phyloP scores from a whole-genome alignment of 371 early-diverging fungal genomes.

The Mucor velutinosus region DNA sequence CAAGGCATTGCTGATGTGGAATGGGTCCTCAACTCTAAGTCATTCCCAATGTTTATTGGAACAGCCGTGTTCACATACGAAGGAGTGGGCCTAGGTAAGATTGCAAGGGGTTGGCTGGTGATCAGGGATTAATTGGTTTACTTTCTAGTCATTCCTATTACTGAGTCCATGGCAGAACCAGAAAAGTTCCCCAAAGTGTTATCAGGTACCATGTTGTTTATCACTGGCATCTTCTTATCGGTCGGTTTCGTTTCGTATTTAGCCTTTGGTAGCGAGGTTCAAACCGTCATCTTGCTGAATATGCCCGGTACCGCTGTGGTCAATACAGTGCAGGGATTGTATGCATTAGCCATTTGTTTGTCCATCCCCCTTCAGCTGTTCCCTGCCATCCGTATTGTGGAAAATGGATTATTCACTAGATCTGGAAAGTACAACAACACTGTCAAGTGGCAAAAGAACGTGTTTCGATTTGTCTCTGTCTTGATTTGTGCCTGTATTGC shows the following conservation, averaged over 20 bases:
- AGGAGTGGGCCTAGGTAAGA: conserved; percentile 80
- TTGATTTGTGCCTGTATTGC: conserved; percentile 67
- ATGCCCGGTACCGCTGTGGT: conserved; percentile 67
- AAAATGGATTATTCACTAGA: conserved; percentile 64
- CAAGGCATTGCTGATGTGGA: conserved; percentile 65
- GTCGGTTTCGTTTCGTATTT: conserved; percentile 79
- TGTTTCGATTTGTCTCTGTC: conserved; percentile 64
- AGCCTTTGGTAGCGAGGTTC: conserved; percentile 77
- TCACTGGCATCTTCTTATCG: conserved; percentile 71
- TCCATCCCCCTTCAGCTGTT: conserved; percentile 87
- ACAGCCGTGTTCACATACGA: conserved; percentile 91
- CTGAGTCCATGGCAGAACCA: conserved; percentile 79
- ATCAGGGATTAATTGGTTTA: not conserved
- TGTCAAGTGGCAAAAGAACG: conserved; percentile 90
- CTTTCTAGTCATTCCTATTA: conserved; percentile 61
- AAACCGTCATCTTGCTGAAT: conserved; percentile 81
- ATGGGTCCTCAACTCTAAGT: conserved; percentile 66
- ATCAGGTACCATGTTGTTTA: conserved; percentile 67
- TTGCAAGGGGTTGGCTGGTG: not conserved
- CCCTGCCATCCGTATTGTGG: conserved; percentile 86
- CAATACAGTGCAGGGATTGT: conserved; percentile 71
- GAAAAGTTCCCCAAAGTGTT: conserved; percentile 76
- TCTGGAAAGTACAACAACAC: conserved; percentile 64
- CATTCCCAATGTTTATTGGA: conserved; percentile 83
- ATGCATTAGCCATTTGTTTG: conserved; percentile 83